phyloP scores from a whole-genome alignment of 1,139 yeast species.

The Arxiozyma slooffiae region DNA sequence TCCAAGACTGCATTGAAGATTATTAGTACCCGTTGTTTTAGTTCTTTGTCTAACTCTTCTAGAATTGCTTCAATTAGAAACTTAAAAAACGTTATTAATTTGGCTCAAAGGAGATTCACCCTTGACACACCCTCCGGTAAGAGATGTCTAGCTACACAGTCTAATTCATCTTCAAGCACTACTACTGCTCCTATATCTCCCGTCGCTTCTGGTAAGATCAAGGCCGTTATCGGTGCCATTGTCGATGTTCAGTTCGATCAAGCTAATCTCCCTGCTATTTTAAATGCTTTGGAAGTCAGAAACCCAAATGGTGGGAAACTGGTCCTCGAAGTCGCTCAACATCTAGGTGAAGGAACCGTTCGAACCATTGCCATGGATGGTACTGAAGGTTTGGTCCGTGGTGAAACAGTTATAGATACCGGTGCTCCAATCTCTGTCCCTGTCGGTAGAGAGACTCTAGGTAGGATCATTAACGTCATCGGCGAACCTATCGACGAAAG shows the following conservation, averaged over 20 bases:
- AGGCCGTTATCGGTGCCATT: constrained; percentile 99
- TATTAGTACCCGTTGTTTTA: constrained; percentile 1
- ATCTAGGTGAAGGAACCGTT: constrained; percentile 98
- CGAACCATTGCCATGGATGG: constrained; percentile 99
- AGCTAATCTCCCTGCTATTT: constrained; percentile 93
- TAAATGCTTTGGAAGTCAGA: constrained; percentile 89
- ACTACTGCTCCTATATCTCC: constrained; percentile 46
- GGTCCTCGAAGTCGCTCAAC: constrained; percentile 97
- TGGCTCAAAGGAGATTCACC: background rate
- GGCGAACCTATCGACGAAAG: constrained; percentile 99
- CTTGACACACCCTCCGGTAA: background rate
- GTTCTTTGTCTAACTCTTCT: background rate
- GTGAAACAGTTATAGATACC: constrained; percentile 82
- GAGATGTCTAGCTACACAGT: background rate
- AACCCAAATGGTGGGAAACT: constrained; percentile 55
- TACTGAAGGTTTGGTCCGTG: constrained; percentile 99
- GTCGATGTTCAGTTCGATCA: constrained; percentile 98
- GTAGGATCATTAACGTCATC: constrained; percentile 95
- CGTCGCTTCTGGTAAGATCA: constrained; percentile 58
- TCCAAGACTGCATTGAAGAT: constrained; percentile 1
- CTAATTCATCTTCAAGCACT: no score
- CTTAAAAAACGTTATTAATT: background rate
- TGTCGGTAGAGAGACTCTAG: constrained; percentile 97
- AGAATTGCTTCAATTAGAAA: background rate
- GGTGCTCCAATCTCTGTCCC: constrained; percentile 99